Evolutionary conservation across 176 grass and related monocot genomes (phyloP).

Genomic region (Eremochloa ophiuroides): DNA sequence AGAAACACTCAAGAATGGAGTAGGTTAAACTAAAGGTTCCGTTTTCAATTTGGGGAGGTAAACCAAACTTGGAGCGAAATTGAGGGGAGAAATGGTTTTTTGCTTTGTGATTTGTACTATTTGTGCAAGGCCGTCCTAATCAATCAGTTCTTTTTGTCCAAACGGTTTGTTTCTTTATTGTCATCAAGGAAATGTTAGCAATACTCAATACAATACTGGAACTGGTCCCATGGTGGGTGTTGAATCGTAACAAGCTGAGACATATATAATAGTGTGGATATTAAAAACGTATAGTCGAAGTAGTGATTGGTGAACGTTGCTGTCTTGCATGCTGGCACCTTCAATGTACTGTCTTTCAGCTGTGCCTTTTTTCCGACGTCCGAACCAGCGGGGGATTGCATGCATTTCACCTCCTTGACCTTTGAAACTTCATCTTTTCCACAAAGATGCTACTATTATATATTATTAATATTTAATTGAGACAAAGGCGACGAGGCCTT

Average conservation of each 20-base stretch:
- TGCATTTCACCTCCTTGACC: neutral
- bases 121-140: neutral
- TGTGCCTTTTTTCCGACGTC: neutral
- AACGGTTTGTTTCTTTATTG: neutral
- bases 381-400: neutral
- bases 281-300: neutral
- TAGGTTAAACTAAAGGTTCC: too few relatives aligned
- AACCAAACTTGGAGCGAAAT: too few relatives aligned
- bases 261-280: neutral
- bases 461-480: neutral
- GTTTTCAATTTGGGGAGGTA: too few relatives aligned
- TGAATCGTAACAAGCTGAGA: neutral
- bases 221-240: neutral
- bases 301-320: neutral
- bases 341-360: neutral
- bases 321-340: neutral
- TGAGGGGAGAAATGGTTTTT: too few relatives aligned
- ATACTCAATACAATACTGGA: too few relatives aligned
- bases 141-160: neutral
- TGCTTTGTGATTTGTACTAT: too few relatives aligned
- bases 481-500: too few relatives aligned
- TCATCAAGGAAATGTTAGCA: neutral
- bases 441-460: neutral
- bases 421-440: neutral
- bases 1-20: too few relatives aligned